Evolutionary conservation across 257 asterid species (phyloP), one percentile per base, ranked within the genome.

Genomic region (Primulina tabacum): DNA sequence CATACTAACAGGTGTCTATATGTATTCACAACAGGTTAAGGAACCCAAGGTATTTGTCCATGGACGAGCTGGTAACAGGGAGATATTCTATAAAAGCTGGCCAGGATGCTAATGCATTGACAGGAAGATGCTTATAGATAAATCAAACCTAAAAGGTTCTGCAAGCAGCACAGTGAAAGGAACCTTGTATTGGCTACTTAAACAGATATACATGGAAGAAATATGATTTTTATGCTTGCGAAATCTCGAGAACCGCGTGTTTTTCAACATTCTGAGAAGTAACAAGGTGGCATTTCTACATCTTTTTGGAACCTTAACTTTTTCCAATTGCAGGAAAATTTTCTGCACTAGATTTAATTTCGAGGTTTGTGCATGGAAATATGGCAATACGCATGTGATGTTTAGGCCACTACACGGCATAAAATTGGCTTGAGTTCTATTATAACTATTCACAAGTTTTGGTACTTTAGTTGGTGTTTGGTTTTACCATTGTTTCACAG

Each of bases 41-140:
- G 80, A 21, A 14, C 89, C 94, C 7, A 89, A 81, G 85, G 88
- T 88, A 12, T 89, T 62, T 69, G 79, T 88, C 64, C 96, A 87
- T 69, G 97, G 95, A 73, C 85, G 80, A 71, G 74, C 75, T 6
- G 67, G 75, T 73, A 80, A 79, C 16, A 63, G 50, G 8, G 90
- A 80, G 73, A 73, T 86, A 47, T 71, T 71, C 74, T 80, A 50
- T 65, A 81, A 73, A 75, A 78, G 75, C 68, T 89, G 98, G 96
- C 85, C 89, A 0, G 92, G 90, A 69, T 92, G 97, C 87, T 83
- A 72, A 82, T 65, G 5, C 61, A 57, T 69, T 4, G 29, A 52
- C 32, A 9, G 30, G 65, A 64, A 32, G 68, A 71, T 76, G 62
- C 59, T 47, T 69, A 62, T 50, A 38, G 30, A 60, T 67, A 24